phyloP scores from a whole-genome alignment of 352 stramenopile species.

The Globisporangium megalacanthum region DNA sequence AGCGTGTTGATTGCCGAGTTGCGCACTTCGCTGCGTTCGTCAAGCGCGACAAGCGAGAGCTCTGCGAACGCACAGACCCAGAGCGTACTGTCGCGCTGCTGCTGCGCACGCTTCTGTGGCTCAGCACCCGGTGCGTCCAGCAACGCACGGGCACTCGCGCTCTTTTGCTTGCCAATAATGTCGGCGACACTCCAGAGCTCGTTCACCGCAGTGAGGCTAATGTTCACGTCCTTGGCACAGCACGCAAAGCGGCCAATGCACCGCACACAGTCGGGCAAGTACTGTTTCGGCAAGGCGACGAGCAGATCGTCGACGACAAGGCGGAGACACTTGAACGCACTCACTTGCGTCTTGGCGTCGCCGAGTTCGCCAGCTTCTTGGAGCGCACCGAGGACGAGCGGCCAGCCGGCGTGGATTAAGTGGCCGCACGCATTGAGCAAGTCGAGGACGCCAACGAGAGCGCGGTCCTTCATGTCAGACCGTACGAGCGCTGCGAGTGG shows the following conservation, averaged over 20 bases:
- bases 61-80: conserved; percentile 75
- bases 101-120: neutral
- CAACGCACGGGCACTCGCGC: neutral
- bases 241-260: conserved; percentile 94
- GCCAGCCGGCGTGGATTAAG: conserved; percentile 65
- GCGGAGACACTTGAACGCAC: conserved; percentile 94
- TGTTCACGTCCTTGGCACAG: conserved; percentile 95
- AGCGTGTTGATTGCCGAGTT: conserved; percentile 98
- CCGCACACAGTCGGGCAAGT: conserved; percentile 75
- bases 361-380: conserved; percentile 58
- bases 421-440: conserved; percentile 74
- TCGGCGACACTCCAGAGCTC: conserved; percentile 94
- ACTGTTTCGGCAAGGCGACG: conserved; percentile 70
- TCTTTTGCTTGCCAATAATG: conserved; percentile 65
- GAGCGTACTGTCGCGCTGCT: conserved; percentile 15
- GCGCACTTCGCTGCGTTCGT: conserved; percentile 91
- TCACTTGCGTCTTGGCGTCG: conserved; percentile 73
- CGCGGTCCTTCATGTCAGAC: conserved; percentile 75
- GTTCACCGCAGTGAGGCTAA: conserved; percentile 96
- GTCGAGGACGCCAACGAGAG: conserved; percentile 64
- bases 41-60: conserved; percentile 85
- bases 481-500: conserved; percentile 52
- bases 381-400: conserved; percentile 57
- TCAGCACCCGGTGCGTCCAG: too few relatives aligned
- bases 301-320: conserved; percentile 97